A percentile compares a stretch with the other conserved stretches of the same genome.
These are phyloP conservation scores for Xylariaceae sp. DNA, from an alignment of 2,329 filamentous ascomycete genomes.

Conservation along the genomic window DNA sequence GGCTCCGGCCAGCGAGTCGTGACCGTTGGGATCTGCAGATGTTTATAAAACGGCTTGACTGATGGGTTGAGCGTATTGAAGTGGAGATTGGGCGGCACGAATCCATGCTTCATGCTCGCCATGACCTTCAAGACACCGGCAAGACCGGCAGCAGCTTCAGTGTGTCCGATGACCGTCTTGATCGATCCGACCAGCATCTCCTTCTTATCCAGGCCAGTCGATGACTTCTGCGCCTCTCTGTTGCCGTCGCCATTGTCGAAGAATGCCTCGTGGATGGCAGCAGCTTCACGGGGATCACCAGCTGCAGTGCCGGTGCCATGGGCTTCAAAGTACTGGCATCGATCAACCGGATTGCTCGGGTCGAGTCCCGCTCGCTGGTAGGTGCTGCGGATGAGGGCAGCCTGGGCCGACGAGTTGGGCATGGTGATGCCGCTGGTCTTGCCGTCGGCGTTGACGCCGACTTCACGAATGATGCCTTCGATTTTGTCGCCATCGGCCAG, in stretches of 20 bases:
- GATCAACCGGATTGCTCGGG: constrained; percentile 27
- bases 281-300: constrained; percentile 40
- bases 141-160: constrained; percentile 45
- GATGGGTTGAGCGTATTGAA: constrained; percentile 37
- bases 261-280: constrained; percentile 40
- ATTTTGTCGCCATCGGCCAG: constrained; percentile 45
- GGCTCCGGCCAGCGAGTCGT: constrained; percentile 33
- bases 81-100: constrained; percentile 40
- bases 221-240: constrained; percentile 2
- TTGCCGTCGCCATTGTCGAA: constrained; percentile 22
- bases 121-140: constrained; percentile 43
- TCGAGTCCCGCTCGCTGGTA: constrained; percentile 42
- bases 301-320: constrained; percentile 39
- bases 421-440: constrained; percentile 48
- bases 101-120: constrained; percentile 36
- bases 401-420: constrained; percentile 44
- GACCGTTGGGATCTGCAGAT: constrained; percentile 33
- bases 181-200: constrained; percentile 38
- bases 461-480: constrained; percentile 43
- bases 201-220: constrained; percentile 9
- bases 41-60: constrained; percentile 34
- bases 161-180: constrained; percentile 45
- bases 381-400: constrained; percentile 38
- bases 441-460: constrained; percentile 47
- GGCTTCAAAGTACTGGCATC: constrained; percentile 44